Evolutionary conservation across 2,329 filamentous ascomycete genomes (phyloP).

Genomic region (Penicillium sp.): DNA sequence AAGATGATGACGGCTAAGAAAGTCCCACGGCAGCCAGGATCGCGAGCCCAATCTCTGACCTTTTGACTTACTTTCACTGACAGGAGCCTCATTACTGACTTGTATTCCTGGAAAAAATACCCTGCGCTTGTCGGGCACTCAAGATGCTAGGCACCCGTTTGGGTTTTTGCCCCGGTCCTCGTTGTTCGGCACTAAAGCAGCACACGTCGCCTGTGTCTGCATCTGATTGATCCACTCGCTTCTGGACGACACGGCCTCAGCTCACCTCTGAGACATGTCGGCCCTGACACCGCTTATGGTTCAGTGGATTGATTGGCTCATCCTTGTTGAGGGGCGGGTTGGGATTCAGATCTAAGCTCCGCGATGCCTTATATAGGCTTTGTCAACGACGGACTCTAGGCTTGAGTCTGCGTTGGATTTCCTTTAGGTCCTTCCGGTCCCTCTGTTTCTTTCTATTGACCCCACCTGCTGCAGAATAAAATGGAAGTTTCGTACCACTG

Average conservation of each 20-base stretch:
- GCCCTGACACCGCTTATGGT: constrained; percentile 12
- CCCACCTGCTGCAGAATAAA: background rate
- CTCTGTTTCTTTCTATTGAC: background rate
- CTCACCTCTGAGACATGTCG: constrained; percentile 18
- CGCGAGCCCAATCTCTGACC: background rate
- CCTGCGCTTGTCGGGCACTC: background rate
- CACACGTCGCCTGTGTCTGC: constrained; percentile 8
- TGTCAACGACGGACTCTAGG: background rate
- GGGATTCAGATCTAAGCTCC: constrained; percentile 9
- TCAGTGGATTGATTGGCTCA: constrained; percentile 11
- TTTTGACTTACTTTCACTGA: background rate
- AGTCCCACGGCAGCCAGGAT: background rate
- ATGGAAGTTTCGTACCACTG: background rate
- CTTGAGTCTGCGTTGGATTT: background rate
- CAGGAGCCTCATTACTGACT: background rate
- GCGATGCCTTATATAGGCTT: constrained; percentile 13
- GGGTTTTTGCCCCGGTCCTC: background rate
- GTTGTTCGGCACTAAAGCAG: constrained; percentile 13
- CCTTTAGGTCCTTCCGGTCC: background rate
- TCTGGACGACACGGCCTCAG: constrained; percentile 12
- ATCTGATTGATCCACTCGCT: constrained; percentile 21
- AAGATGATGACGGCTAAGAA: background rate
- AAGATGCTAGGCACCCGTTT: background rate
- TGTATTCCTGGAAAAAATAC: background rate
- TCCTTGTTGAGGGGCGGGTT: constrained; percentile 3